These are phyloP conservation scores for Verticillium dahliae DNA, from an alignment of 2,329 filamentous ascomycete species.

Conservation along the genomic window DNA sequence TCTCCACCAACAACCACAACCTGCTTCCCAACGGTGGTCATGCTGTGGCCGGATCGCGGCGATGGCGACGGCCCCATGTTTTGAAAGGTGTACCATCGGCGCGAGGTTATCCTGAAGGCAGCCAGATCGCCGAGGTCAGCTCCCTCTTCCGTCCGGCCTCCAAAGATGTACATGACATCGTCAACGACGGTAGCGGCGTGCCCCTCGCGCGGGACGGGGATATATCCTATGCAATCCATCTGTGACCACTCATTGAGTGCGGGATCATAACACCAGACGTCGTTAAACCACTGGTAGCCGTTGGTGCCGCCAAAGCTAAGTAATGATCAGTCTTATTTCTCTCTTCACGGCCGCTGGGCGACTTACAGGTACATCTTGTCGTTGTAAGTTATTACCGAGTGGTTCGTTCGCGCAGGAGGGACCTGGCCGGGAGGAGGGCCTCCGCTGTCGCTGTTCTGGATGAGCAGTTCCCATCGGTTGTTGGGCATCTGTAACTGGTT, in stretches of 20 bases:
- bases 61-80: slow-evolving; percentile 98
- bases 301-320: slow-evolving; percentile 93
- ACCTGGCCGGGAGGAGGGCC: slow-evolving; percentile 53
- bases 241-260: slow-evolving; percentile 76
- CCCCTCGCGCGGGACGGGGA: slow-evolving; percentile 86
- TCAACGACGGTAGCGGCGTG: slow-evolving; percentile 90
- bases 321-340: not conserved
- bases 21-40: slow-evolving; percentile 91
- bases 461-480: slow-evolving; percentile 92
- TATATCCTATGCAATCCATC: slow-evolving; percentile 95
- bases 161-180: slow-evolving; percentile 99
- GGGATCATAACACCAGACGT: slow-evolving; percentile 95
- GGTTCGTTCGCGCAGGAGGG: slow-evolving; percentile 89
- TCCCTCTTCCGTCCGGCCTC: slow-evolving; percentile 89
- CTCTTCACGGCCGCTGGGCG: not conserved
- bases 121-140: slow-evolving; percentile 88
- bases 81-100: slow-evolving; percentile 98
- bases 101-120: slow-evolving; percentile 66
- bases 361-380: slow-evolving; percentile 90
- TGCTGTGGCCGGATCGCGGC: slow-evolving; percentile 89
- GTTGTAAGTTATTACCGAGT: slow-evolving; percentile 84
- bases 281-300: slow-evolving; percentile 95
- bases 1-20: slow-evolving; percentile 91
- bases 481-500: slow-evolving; percentile 88
- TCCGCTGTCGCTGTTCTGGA: slow-evolving; percentile 63